These are phyloP conservation scores for Penicillium concentricum DNA, from an alignment of 2,329 filamentous ascomycete species.

Conservation along the genomic window DNA sequence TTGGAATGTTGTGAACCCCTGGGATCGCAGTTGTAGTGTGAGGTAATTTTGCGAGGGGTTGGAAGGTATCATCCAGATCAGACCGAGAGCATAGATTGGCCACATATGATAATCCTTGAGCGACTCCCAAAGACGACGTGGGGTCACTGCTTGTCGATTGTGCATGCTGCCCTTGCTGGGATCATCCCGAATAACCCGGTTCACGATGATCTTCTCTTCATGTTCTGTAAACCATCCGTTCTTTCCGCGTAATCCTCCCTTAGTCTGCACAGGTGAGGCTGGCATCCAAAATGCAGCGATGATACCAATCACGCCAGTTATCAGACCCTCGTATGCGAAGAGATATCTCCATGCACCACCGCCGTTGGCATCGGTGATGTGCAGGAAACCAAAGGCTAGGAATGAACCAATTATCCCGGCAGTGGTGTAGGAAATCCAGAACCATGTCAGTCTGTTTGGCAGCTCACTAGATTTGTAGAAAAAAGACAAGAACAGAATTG, in stretches of 20 bases:
- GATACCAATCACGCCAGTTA: background rate
- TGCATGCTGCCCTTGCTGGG: constrained; percentile 57
- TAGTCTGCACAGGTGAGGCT: constrained; percentile 62
- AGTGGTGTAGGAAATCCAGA: constrained; percentile 62
- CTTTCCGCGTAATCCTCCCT: constrained; percentile 57
- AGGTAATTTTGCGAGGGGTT: constrained; percentile 27
- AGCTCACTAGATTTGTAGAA: constrained; percentile 69
- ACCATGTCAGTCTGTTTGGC: constrained; percentile 62
- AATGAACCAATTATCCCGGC: constrained; percentile 51
- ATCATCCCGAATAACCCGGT: constrained; percentile 55
- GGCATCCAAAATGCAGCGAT: constrained; percentile 53
- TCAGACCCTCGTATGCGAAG: constrained; percentile 1
- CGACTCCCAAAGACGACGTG: constrained; percentile 45
- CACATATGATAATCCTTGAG: constrained; percentile 55
- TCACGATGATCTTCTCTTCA: constrained; percentile 66
- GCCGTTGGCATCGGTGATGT: background rate
- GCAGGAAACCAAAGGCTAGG: background rate
- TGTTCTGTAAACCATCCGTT: constrained; percentile 63
- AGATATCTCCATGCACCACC: constrained; percentile 2
- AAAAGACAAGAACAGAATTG: constrained; percentile 59
- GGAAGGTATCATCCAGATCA: constrained; percentile 37
- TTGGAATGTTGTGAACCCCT: constrained; percentile 51
- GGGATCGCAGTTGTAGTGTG: constrained; percentile 42
- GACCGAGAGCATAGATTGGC: constrained; percentile 50
- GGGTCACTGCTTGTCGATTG: constrained; percentile 52